Evolutionary conservation across 2,329 filamentous ascomycete genomes (phyloP).

Genomic region (Emmonsiellopsis sp.): DNA sequence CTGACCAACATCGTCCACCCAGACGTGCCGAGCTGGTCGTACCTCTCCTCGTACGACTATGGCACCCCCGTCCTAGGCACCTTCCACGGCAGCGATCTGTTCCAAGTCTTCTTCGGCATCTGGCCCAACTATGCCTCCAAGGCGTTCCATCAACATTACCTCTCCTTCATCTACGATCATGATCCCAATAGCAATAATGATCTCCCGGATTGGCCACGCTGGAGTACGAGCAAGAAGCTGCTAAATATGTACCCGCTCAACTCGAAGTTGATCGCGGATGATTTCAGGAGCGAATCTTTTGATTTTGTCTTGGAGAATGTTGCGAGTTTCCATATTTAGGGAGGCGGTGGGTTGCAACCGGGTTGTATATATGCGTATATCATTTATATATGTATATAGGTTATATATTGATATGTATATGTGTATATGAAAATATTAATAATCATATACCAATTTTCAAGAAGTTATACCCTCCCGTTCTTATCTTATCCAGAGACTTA

Average conservation of each 20-base stretch:
- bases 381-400: not conserved
- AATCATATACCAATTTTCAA: too few species aligned
- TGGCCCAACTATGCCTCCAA: conserved; percentile 52
- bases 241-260: conserved; percentile 32
- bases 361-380: not conserved
- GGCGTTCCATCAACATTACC: conserved; percentile 59
- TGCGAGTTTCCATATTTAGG: conserved; percentile 9
- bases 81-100: conserved; percentile 61
- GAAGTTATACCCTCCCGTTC: too few species aligned
- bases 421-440: too few species aligned
- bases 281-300: conserved; percentile 39
- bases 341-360: not conserved
- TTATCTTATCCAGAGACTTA: too few species aligned
- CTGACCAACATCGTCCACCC: conserved; percentile 40
- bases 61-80: conserved; percentile 65
- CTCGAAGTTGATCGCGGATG: conserved; percentile 32
- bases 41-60: conserved; percentile 62
- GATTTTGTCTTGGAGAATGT: conserved; percentile 28
- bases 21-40: conserved; percentile 60
- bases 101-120: conserved; percentile 60
- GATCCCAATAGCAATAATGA: conserved; percentile 55
- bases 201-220: conserved; percentile 45
- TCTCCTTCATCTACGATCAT: conserved; percentile 59
- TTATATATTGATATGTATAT: not conserved
- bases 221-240: conserved; percentile 38